These are phyloP conservation scores for Raddia guianensis DNA, from an alignment of 176 grass and related monocot species.

Conservation along the genomic window DNA sequence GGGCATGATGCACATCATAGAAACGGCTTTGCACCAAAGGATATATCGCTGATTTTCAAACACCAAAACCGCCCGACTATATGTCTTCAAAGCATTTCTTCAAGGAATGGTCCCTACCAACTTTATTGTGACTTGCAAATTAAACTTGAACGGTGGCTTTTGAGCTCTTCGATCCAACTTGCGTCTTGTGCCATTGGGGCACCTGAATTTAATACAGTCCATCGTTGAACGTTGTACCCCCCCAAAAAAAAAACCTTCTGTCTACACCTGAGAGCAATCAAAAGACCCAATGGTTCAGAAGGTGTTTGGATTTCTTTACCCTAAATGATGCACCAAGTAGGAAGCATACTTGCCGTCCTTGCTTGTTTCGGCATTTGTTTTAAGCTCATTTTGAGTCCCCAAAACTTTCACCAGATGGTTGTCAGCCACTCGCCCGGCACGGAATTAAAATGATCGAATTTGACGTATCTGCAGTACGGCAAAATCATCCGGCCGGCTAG, in stretches of 20 bases:
- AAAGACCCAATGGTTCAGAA: constrained; percentile 44
- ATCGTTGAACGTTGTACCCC: constrained; percentile 27
- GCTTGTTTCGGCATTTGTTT: constrained; percentile 23
- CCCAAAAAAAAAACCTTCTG: constrained; percentile 43
- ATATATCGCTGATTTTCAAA: constrained; percentile 7
- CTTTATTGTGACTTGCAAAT: constrained; percentile 67
- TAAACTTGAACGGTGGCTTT: constrained; percentile 41
- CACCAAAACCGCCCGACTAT: neutral
- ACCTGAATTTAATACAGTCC: constrained; percentile 47
- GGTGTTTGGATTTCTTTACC: constrained; percentile 40
- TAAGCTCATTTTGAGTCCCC: neutral
- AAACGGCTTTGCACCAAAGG: neutral
- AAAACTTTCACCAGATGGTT: constrained; percentile 3
- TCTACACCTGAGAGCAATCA: constrained; percentile 48
- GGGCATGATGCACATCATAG: neutral
- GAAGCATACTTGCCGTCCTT: constrained; percentile 18
- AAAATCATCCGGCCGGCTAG: neutral
- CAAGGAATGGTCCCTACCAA: constrained; percentile 53
- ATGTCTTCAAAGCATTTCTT: constrained; percentile 20
- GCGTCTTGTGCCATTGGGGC: constrained; percentile 41
- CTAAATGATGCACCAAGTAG: constrained; percentile 38
- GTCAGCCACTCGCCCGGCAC: neutral
- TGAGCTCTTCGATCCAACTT: constrained; percentile 54
- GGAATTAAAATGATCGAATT: neutral
- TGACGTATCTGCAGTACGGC: neutral